Evolutionary conservation across 2,329 filamentous ascomycete genomes (phyloP), one percentile per base, ranked within the genome.

Genomic region (Trichoderma arundinaceum): DNA sequence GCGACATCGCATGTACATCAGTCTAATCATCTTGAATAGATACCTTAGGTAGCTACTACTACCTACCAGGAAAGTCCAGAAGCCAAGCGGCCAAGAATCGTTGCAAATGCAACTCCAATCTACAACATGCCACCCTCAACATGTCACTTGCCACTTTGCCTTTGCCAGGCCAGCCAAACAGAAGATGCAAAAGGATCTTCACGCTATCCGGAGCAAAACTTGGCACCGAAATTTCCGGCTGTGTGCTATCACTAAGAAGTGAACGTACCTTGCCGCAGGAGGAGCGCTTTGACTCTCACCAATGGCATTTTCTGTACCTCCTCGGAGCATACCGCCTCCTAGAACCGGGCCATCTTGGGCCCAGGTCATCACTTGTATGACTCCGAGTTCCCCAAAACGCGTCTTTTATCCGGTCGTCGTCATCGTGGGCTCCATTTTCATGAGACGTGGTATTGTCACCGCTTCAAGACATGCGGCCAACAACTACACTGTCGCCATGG

Each of bases 391-490:
- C 22, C 58, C 35, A 32, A 63, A 35, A 44, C 33, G 19, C 32
- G 49, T 3, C 32, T 28, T 19, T 54, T 33, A 53, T 54, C 41
- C 59, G n/a, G 10, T 12, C 41, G 39, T n/a, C 46, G 28, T 54
- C 8, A 13, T 12, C 12, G 43, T 2, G 49, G 22, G 39, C 49
- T 54, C 49, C 49, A 54, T 44, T 28, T 46, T 54, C 39, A 48
- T 63, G 60, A 33, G 48, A 63, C 60, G 54, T 46, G 60, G 46
- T 52, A 46, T 54, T 43, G 41, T 46, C 60, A 54, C 32, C 49
- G 49, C 60, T 54, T 32, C 49, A 12, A 60, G 13, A 32, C 48
- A 12, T 32, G 53, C 48, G n/a, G 19, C n/a, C 13, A 35, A 7
- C 9, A 4, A 32, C 10, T 12, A 35, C 57, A 28, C 44, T 17